Base-by-base conservation (phyloP, 1,284 basidiomycete genomes). In the Ceraceosorus bombacis region DNA sequence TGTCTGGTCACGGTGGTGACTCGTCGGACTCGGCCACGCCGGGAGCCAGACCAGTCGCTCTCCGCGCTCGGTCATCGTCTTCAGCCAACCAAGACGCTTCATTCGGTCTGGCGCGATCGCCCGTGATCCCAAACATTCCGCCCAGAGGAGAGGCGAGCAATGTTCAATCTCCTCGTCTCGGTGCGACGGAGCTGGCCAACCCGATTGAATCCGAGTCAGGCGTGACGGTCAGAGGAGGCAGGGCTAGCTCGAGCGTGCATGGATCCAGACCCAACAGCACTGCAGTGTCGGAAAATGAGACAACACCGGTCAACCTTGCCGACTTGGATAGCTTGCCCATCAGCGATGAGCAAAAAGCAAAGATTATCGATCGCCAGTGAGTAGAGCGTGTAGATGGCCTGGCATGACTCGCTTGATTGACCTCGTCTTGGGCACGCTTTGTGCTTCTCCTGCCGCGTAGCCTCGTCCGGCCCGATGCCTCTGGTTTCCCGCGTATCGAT, bases 251-350 rank as follows among this genome's bases (percentile, higher is more conserved):
- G 43, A 46, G 43, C 43, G 43, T 10, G 43, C 43, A 46, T 17
- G 66, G 64, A 38, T 58, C 49, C 48, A 41, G 54, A 4, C 54
- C 54, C 5, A 58, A 61, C 37, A 67, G 65, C 6, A 60, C 67
- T 1, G 64, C 68, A 13, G 46, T 57, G 27, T 55, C 54, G 38
- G 54, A 43, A 10, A 61, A 68, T 53, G 65, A 64, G 17, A 66
- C 63, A 53, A 70, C 70, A 1, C 68, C 70, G 4, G 61, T 58
- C 57, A 69, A 69, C 54, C 50, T 66, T 39, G 63, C 60, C 58
- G 72, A 74, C 43, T 57, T 72, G 58, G 69, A 71, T 17, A 60
- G 58, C 36, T 55, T 72, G n/a, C 69, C 69, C 55, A 63, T 74
- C 51, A 65, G 68, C 12, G 71, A 74, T 59, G 71, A 70, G 49